Evolutionary conservation across 108 stramenopile species (phyloP).

Genomic region (Aureococcus anophagefferens): DNA sequence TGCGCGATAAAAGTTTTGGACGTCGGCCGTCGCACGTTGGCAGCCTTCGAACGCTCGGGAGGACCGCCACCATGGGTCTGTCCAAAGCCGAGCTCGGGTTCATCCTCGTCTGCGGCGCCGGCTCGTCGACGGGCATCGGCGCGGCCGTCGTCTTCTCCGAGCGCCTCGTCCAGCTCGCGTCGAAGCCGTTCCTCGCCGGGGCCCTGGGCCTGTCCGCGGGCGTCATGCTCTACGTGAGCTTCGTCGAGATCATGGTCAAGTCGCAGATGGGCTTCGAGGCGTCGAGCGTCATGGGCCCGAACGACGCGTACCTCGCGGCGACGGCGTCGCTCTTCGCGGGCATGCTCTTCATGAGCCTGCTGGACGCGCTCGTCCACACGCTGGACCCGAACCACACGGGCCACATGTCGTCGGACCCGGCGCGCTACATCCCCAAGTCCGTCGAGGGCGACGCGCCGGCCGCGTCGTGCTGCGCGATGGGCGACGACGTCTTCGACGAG

Average conservation of each 20-base stretch:
- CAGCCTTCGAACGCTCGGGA: too few species aligned
- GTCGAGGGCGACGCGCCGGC: not conserved
- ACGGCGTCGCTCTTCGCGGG: constrained; percentile 61
- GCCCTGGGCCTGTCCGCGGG: constrained; percentile 63
- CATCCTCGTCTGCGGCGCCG: constrained; percentile 37
- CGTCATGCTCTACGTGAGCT: constrained; percentile 80
- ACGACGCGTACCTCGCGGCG: constrained; percentile 45
- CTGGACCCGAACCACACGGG: not conserved
- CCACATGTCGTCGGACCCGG: not conserved
- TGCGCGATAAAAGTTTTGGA: too few species aligned
- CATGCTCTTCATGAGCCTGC: constrained; percentile 35
- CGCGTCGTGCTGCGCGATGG: not conserved
- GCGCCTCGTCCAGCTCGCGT: constrained; percentile 49
- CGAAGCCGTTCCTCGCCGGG: constrained; percentile 45
- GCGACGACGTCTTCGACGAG: not conserved
- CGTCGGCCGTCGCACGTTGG: too few species aligned
- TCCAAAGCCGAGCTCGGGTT: constrained; percentile 40
- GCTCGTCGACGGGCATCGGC: constrained; percentile 51
- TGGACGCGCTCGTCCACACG: constrained; percentile 1
- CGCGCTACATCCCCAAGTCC: not conserved
- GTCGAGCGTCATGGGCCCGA: constrained; percentile 18
- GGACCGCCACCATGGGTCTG: not conserved
- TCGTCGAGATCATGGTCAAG: constrained; percentile 72
- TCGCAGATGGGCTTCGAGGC: constrained; percentile 29
- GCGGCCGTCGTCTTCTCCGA: constrained; percentile 66